Base-by-base conservation (phyloP, 495 filamentous ascomycete genomes). In the Penicillium samsonianum region DNA sequence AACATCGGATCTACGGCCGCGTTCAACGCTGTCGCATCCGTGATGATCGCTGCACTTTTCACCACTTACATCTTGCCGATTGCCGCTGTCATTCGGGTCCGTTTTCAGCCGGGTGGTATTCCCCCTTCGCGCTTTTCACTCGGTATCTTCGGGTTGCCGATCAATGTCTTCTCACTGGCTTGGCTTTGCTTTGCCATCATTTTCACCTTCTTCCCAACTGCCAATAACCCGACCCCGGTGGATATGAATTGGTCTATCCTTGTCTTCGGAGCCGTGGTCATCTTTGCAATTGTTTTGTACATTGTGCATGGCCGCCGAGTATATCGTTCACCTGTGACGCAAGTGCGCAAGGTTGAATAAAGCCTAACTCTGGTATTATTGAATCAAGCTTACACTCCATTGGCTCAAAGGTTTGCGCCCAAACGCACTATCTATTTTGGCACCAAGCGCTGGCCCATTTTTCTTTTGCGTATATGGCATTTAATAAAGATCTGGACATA, bases 201-300 rank as follows among this genome's bases (percentile, higher is more conserved):
- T 37, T 80, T 78, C 54, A 79, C 74, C 40, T 80, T 79, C 55
- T 81, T 77, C 73, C 78, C 78, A 0, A 72, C 69, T 1, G 53
- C 67, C 0, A 68, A 61, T 31, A 52, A 69, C 42, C 69, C 70
- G 4, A 72, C 67, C 3, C 65, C 64, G 0, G 54, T 61, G 17
- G 58, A 58, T 35, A 79, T 80, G 77, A 80, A 80, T 54, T 77
- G 71, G 59, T 74, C 71, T 7, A 68, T 71, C 19, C 52, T 71
- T 3, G 77, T 80, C 48, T 71, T 75, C 22, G 77, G 77, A 4
- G 65, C 64, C 11, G 72, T 75, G n/a, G 62, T 80, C 1, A 72
- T 81, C 23, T 74, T 75, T 51, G 68, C 75, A 3, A 45, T 75
- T 31, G 28, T 73, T 9, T 75, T 78, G 45, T 82, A 80, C 49